Base-by-base conservation (phyloP, 805 yeast species). In the Saccharomyces jurei region DNA sequence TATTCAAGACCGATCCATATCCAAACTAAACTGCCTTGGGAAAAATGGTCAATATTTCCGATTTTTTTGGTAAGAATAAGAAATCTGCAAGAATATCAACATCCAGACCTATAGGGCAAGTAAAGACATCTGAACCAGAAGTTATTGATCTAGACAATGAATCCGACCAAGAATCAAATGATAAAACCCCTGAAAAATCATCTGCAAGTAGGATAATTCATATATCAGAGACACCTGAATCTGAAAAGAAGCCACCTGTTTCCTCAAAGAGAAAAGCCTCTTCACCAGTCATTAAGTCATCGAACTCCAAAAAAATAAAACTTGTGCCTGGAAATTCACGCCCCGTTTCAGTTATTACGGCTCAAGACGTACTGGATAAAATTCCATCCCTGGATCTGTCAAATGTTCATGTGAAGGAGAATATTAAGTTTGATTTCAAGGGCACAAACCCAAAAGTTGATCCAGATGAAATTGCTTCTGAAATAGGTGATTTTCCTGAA, bases 371-470 rank as follows among this genome's bases (percentile, higher is more conserved):
- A 6, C 72, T 90, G 29, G 75, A 79, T 6, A 72, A 75, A 6
- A 86, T 91, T 48, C 87, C 91, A 1, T 90, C 89, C 62, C 91
- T 94, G 0, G 85, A 78, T 49, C 76, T 88, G 9, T 79, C 81
- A 6, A 77, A 72, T 26, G 72, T 61, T 3, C 74, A 77, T 10
- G 80, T 79, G 3, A 79, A 78, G 27, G 72, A 77, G 51, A 79
- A 77, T 44, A 77, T 81, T 63, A 82, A 80, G 57, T 81, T 75
- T 63, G 77, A 80, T 59, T 87, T 82, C 60, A 77, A 80, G 64
- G 81, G 81, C 59, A 60, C 69, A 0, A 64, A 65, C 29, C 65
- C 74, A 14, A 74, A 74, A 9, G 54, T 63, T 17, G 71, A 70
- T 13, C 41, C 58, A 21, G 53, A 58, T 27, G 50, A 53, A 6